A percentile compares a stretch with the other conserved stretches of the same genome.
Conservation (phyloP, 768 basidiomycete species). For the Clavaria fumosa region DNA sequence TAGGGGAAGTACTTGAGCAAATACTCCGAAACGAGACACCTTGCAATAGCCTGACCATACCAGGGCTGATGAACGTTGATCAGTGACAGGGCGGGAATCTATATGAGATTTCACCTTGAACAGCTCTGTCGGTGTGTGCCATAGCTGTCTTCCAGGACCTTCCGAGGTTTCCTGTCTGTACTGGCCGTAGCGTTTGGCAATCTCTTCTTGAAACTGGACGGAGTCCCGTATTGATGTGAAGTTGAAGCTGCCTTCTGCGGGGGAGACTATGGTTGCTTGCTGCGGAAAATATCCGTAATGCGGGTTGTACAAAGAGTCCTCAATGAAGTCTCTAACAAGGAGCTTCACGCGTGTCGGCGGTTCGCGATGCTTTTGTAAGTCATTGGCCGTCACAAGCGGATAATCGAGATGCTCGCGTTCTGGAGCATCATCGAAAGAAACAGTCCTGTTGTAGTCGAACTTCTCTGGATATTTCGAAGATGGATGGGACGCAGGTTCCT, state of each 20-base stretch:
- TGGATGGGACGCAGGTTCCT: constrained; percentile 9
- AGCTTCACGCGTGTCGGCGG: constrained; percentile 81
- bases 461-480: constrained; percentile 16
- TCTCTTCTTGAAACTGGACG: constrained; percentile 64
- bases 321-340: constrained; percentile 92
- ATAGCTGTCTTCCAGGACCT: constrained; percentile 77
- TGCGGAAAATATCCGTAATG: constrained; percentile 95
- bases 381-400: constrained; percentile 51
- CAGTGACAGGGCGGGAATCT: constrained; percentile 5
- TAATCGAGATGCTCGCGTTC: constrained; percentile 27
- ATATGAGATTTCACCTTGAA: constrained; percentile 58
- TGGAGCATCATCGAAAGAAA: constrained; percentile 40
- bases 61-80: constrained; percentile 46
- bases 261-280: constrained; percentile 79
- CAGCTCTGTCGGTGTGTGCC: constrained; percentile 97
- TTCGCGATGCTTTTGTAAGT: constrained; percentile 34
- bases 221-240: constrained; percentile 53
- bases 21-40: constrained; percentile 83
- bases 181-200: constrained; percentile 60
- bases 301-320: constrained; percentile 93
- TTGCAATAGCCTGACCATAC: constrained; percentile 84
- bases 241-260: constrained; percentile 43
- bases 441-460: constrained; percentile 68
- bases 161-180: constrained; percentile 47
- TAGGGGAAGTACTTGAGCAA: constrained; percentile 92